These are phyloP conservation scores for Scheffersomyces coipomensis DNA, from an alignment of 805 yeast genomes.

Conservation along the genomic window DNA sequence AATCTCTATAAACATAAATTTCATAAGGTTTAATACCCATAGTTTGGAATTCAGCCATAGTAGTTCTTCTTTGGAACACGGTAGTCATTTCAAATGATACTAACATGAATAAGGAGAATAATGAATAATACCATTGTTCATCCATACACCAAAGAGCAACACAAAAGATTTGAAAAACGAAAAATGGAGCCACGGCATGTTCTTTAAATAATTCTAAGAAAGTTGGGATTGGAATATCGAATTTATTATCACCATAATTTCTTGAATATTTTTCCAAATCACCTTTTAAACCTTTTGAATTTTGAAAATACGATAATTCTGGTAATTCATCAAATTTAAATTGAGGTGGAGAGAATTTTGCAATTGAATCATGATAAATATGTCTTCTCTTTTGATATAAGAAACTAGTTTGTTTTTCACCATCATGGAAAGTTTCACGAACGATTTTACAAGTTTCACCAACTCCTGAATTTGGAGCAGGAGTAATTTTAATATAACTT, in stretches of 20 bases:
- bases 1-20: slow-evolving; percentile 68
- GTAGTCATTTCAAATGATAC: slow-evolving; percentile 91
- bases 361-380: slow-evolving; percentile 54
- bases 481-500: slow-evolving; percentile 67
- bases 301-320: slow-evolving; percentile 55
- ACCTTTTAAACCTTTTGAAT: slow-evolving; percentile 53
- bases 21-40: slow-evolving; percentile 95
- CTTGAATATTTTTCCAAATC: slow-evolving; percentile 49
- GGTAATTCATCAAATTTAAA: slow-evolving; percentile 67
- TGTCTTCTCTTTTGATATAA: slow-evolving; percentile 91
- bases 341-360: slow-evolving; percentile 75
- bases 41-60: slow-evolving; percentile 92
- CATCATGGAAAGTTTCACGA: slow-evolving; percentile 53
- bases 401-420: slow-evolving; percentile 66
- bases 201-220: slow-evolving; percentile 89
- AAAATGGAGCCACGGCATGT: slow-evolving; percentile 97
- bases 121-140: slow-evolving; percentile 93
- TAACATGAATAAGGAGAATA: slow-evolving; percentile 88
- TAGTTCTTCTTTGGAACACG: slow-evolving; percentile 91
- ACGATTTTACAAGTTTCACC: slow-evolving; percentile 72
- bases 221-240: slow-evolving; percentile 94
- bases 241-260: slow-evolving; percentile 78
- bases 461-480: slow-evolving; percentile 83
- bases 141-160: slow-evolving; percentile 95
- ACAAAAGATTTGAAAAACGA: slow-evolving; percentile 94